Evolutionary conservation across 371 early-diverging fungal genomes (phyloP), one percentile per base, ranked within the genome.

Genomic region (Vairimorpha ceranae): DNA sequence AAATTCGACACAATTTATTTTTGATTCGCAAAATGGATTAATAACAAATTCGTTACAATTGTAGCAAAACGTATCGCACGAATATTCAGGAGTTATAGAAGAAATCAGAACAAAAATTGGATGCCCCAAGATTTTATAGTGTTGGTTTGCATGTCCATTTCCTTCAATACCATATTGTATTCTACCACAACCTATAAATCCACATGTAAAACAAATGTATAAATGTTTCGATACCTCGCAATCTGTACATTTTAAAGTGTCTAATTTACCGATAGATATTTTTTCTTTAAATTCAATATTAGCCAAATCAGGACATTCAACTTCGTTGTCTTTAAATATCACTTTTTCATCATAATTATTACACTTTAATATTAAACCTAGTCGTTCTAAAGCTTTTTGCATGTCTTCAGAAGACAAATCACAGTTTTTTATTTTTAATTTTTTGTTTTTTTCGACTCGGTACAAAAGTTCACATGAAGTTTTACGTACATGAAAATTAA

Each of bases 151-250:
- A 83, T 98, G 99, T 30, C 93, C 91, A 82, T 97, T 96, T n/a
- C 99, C 99, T n/a, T 93, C 93, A n/a, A 88, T 83, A 1, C 97
- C 99, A 81, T 88, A 93, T 81, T 98, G 97, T 67, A 87, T 71
- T 30, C 89, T 78, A 8, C 89, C 88, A 74, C 89, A 89, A 0
- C 88, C 87, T 32, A 87, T 60, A 65, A 85, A 85, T 33, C 87
- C 87, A 77, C 89, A 89, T 0, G 76, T 79, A 32, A 88, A 63
- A 76, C 89, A 89, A 10, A 87, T 77, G 88, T 88, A 89, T 6
- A 88, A 80, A 67, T 88, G 88, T n/a, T 83, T 86, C 0, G 86
- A 87, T 38, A 95, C 84, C 0, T 93, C 94, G 80, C 99, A 98
- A 19, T 94, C 93, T 70, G 89, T 45, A 60, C 84, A 83, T 46